These are phyloP conservation scores for Exophiala phaeomuriformis DNA, from an alignment of 2,329 filamentous ascomycete genomes.

Conservation along the genomic window DNA sequence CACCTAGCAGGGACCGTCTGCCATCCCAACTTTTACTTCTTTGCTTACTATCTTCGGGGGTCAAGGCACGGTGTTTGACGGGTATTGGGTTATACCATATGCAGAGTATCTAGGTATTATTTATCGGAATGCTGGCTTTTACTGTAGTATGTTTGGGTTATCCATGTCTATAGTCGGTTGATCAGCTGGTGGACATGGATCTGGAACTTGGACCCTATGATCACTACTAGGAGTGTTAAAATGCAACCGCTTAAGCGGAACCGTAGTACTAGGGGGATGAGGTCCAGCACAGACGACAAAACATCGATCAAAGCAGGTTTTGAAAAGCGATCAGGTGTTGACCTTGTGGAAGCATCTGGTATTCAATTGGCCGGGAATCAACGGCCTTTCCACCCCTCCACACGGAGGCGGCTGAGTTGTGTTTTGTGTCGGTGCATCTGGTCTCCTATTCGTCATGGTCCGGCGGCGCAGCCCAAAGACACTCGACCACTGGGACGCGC, in stretches of 20 bases:
- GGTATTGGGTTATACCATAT: no score
- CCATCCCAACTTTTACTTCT: no score
- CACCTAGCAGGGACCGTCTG: neutral
- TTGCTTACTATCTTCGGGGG: neutral
- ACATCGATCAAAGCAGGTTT: neutral
- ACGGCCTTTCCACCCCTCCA: neutral
- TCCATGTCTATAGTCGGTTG: no score
- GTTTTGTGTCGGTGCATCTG: neutral
- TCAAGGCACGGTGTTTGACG: neutral
- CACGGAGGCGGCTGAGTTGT: neutral
- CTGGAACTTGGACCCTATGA: no score
- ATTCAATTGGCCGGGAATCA: neutral
- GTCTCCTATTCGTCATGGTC: constrained; percentile 10
- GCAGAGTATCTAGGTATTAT: no score
- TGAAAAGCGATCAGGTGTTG: neutral
- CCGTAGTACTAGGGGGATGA: neutral
- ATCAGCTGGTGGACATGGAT: no score
- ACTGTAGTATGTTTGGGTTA: no score
- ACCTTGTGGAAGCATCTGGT: neutral
- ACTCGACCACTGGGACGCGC: constrained; percentile 1
- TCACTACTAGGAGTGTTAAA: no score
- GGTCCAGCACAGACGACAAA: neutral
- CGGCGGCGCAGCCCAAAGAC: constrained; percentile 13
- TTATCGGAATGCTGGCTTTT: no score
- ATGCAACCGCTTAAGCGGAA: no score